phyloP scores from a whole-genome alignment of 768 basidiomycete species.

The Hypholoma fasciculare region DNA sequence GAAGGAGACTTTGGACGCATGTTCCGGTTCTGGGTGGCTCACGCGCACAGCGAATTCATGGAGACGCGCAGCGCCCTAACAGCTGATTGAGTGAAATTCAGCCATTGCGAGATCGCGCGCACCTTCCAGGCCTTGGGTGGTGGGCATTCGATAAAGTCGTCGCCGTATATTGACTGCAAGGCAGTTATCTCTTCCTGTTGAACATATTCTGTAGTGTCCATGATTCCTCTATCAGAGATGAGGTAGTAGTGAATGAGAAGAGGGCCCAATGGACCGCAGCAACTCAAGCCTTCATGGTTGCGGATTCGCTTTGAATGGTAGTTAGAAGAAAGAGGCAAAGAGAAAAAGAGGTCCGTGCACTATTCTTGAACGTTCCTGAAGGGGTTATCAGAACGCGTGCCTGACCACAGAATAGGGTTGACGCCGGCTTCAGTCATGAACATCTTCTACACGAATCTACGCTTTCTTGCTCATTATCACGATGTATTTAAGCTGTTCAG shows the following conservation, averaged over 20 bases:
- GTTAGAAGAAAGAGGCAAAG: conserved; percentile 12
- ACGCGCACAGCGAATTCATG: conserved; percentile 80
- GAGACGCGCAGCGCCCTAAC: conserved; percentile 63
- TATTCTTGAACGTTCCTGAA: background rate
- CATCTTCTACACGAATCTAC: too few relatives aligned
- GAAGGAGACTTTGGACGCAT: conserved; percentile 60
- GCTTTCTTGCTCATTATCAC: too few relatives aligned
- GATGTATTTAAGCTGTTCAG: too few relatives aligned
- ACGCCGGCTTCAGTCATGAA: background rate
- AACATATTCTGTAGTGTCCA: conserved; percentile 76
- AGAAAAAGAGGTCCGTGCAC: conserved; percentile 7
- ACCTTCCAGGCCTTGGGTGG: conserved; percentile 88
- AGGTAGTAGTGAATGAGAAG: conserved; percentile 53
- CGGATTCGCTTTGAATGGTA: conserved; percentile 14
- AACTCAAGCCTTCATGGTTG: conserved; percentile 74
- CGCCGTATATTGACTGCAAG: conserved; percentile 77
- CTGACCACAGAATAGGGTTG: background rate
- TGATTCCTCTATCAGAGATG: conserved; percentile 34
- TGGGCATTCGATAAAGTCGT: conserved; percentile 72
- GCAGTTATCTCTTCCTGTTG: conserved; percentile 72
- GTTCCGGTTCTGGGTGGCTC: conserved; percentile 57
- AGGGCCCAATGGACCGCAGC: conserved; percentile 70
- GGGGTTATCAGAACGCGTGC: conserved; percentile 6
- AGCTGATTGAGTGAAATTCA: conserved; percentile 8
- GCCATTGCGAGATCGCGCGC: conserved; percentile 10